Conservation (phyloP, 768 basidiomycete species). For the Leucogyrophana mollusca region DNA sequence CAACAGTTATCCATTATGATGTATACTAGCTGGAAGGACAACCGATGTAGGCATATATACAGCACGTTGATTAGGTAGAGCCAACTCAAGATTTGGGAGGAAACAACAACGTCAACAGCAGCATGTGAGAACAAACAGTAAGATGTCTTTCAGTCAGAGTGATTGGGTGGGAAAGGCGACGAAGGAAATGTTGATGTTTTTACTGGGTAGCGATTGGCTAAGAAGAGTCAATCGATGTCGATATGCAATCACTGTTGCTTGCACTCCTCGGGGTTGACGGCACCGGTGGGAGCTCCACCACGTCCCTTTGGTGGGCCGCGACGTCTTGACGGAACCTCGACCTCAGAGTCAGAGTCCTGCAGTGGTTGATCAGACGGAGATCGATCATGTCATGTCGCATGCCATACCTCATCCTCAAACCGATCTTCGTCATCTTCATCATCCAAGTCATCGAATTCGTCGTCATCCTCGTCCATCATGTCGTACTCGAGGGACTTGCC, state of each 20-base stretch:
- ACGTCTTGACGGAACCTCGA: constrained; percentile 57
- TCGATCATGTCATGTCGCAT: constrained; percentile 1
- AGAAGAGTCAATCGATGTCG: constrained; percentile 17
- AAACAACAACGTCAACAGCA: background rate
- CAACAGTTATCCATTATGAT: too few species aligned
- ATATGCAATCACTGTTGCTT: constrained; percentile 71
- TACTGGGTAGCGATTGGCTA: constrained; percentile 9
- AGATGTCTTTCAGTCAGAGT: constrained; percentile 8
- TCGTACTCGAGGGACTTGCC: constrained; percentile 93
- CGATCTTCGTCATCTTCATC: constrained; percentile 49
- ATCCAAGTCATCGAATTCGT: constrained; percentile 60
- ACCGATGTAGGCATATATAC: constrained; percentile 3
- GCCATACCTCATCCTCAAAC: constrained; percentile 60
- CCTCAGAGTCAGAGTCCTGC: constrained; percentile 74
- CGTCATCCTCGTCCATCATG: constrained; percentile 49
- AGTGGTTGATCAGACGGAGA: constrained; percentile 14
- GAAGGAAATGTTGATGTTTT: constrained; percentile 5
- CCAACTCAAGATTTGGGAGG: constrained; percentile 8
- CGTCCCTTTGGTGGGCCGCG: constrained; percentile 60
- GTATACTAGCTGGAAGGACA: too few species aligned
- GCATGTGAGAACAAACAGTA: background rate
- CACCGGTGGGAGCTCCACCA: constrained; percentile 38
- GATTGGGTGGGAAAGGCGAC: constrained; percentile 9
- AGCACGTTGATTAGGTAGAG: constrained; percentile 10
- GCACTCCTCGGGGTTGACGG: constrained; percentile 77